Conservation (phyloP, 768 basidiomycete genomes). For the Agaricus bisporus region DNA sequence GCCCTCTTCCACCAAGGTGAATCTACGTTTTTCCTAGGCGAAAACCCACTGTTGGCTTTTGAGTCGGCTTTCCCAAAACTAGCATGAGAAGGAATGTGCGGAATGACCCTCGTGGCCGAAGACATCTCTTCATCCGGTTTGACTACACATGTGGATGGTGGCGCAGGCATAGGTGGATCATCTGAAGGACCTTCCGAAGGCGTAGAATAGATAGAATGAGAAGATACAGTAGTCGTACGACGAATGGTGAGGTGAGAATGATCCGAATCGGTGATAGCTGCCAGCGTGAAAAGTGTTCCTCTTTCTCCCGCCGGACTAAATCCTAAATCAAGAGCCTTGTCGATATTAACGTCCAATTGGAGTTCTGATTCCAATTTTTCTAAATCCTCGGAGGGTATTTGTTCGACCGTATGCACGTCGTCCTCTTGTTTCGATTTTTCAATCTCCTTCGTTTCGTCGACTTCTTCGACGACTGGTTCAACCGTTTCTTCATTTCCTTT, state of each 20-base stretch:
- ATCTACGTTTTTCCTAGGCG: not conserved
- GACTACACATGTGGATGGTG: conserved; percentile 19
- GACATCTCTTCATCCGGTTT: conserved; percentile 2
- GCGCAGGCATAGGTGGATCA: conserved; percentile 25
- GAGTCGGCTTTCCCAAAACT: conserved; percentile 16
- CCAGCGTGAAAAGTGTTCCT: not conserved
- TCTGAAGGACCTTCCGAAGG: conserved; percentile 17
- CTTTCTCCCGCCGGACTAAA: conserved; percentile 4
- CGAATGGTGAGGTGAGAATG: conserved; percentile 2
- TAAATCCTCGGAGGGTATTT: not conserved
- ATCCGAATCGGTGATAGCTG: conserved; percentile 2
- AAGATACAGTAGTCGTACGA: conserved; percentile 4
- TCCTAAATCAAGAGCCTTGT: conserved; percentile 8
- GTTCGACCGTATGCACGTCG: not conserved
- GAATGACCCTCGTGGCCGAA: not conserved
- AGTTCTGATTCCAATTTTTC: conserved; percentile 4
- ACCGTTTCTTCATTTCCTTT: conserved; percentile 13
- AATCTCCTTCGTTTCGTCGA: not conserved
- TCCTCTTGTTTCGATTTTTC: not conserved
- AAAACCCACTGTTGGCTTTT: not conserved
- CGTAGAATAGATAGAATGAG: not conserved
- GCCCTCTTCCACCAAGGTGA: conserved; percentile 14
- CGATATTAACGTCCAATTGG: conserved; percentile 6
- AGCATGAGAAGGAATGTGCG: conserved; percentile 19
- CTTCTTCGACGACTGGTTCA: conserved; percentile 11